Percentiles rank a stretch among this genome's conserved stretches.
Evolutionary conservation across 2,329 filamentous ascomycete genomes (phyloP).

Genomic region (Catunica adiposa): DNA sequence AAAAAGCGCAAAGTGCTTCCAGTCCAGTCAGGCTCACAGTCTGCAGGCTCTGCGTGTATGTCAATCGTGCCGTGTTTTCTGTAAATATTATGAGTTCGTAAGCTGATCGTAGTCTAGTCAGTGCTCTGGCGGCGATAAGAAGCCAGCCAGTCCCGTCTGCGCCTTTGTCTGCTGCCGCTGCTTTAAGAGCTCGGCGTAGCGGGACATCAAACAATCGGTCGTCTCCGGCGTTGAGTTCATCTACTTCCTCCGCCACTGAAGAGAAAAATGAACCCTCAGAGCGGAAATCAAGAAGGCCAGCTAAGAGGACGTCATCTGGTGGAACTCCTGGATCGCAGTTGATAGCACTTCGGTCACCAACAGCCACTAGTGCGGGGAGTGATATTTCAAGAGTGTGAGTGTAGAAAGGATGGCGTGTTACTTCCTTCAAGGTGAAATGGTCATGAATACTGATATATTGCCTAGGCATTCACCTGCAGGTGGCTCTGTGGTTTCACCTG

Average conservation of each 20-base stretch:
- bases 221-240: no score
- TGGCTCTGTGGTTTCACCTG: neutral
- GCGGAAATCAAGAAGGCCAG: neutral
- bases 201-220: no score
- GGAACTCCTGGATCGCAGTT: neutral
- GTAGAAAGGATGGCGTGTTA: neutral
- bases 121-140: conserved; percentile 9
- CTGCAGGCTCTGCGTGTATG: conserved; percentile 12
- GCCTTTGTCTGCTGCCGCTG: conserved; percentile 5
- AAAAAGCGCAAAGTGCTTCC: conserved; percentile 11
- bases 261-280: neutral
- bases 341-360: neutral
- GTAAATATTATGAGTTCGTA: neutral
- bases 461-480: neutral
- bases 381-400: neutral
- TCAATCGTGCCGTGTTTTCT: neutral
- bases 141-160: conserved; percentile 6
- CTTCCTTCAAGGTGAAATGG: neutral
- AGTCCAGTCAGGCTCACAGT: neutral
- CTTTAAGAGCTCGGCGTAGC: neutral
- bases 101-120: conserved; percentile 8
- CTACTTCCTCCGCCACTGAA: no score
- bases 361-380: neutral
- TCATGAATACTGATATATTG: neutral
- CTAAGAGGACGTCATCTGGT: neutral